phyloP scores from a whole-genome alignment of 352 stramenopile species.

The Halophytophthora polymorphica region DNA sequence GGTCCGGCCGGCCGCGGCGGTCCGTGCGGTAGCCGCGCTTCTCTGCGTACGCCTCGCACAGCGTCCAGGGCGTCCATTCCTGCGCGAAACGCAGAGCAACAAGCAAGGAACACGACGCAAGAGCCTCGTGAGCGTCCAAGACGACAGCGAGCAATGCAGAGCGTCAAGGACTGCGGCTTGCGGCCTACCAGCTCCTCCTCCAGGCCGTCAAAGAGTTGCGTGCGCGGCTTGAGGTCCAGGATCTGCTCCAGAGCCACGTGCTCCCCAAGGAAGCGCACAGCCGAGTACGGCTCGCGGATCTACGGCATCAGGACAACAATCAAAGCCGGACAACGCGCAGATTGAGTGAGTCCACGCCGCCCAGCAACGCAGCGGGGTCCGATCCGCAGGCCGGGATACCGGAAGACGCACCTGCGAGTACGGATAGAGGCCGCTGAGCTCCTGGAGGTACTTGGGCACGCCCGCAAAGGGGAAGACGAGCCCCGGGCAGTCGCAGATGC shows the following conservation, averaged over 20 bases:
- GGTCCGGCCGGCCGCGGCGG: slow-evolving; percentile 69
- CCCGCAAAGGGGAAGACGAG: slow-evolving; percentile 83
- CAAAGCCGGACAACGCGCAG: too few species aligned
- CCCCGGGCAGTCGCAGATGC: slow-evolving; percentile 84
- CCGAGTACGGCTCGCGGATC: slow-evolving; percentile 87
- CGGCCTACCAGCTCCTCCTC: slow-evolving; percentile 63
- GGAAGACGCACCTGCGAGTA: slow-evolving; percentile 62
- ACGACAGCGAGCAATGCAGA: background rate
- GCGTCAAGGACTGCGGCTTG: background rate
- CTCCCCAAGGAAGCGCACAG: slow-evolving; percentile 82
- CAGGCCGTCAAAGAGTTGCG: slow-evolving; percentile 71
- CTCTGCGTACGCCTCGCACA: slow-evolving; percentile 82
- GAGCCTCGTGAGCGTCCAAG: too few species aligned
- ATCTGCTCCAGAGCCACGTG: slow-evolving; percentile 68
- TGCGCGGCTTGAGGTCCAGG: slow-evolving; percentile 68
- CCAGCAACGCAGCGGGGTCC: background rate
- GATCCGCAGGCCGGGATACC: background rate
- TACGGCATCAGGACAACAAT: slow-evolving; percentile 16
- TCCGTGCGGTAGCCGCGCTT: slow-evolving; percentile 83
- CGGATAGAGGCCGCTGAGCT: slow-evolving; percentile 79
- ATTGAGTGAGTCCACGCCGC: slow-evolving; percentile 6
- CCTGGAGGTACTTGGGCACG: slow-evolving; percentile 80
- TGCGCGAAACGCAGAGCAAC: slow-evolving; percentile 11
- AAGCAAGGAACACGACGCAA: too few species aligned
- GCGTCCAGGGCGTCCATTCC: slow-evolving; percentile 82